Conservation (phyloP, 2,329 filamentous ascomycete genomes). For the Alternaria sp. region DNA sequence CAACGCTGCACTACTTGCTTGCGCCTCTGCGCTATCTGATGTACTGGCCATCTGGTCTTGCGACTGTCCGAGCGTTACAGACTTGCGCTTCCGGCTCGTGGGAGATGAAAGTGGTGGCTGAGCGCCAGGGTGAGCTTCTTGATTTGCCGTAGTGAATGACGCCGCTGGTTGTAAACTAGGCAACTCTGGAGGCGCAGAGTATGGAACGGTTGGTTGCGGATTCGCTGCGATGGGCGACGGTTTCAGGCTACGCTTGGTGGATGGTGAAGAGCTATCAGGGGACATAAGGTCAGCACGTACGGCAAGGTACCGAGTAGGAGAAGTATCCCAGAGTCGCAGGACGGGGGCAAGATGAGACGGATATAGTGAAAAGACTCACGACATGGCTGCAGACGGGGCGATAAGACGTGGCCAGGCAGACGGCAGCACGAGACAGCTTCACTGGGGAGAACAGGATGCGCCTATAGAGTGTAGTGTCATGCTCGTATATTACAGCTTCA, state of each 20-base stretch:
- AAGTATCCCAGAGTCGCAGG: slow-evolving; percentile 11
- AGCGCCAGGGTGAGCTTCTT: slow-evolving; percentile 31
- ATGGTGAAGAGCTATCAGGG: slow-evolving; percentile 50
- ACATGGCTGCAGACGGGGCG: slow-evolving; percentile 44
- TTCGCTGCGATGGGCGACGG: slow-evolving; percentile 51
- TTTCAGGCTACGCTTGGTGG: slow-evolving; percentile 56
- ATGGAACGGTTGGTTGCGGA: slow-evolving; percentile 32
- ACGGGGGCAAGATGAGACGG: slow-evolving; percentile 18
- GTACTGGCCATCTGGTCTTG: slow-evolving; percentile 37
- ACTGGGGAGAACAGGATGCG: slow-evolving; percentile 36
- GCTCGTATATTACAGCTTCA: slow-evolving; percentile 44
- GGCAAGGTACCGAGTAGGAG: slow-evolving; percentile 11
- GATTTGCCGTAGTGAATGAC: slow-evolving; percentile 32
- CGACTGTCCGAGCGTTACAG: slow-evolving; percentile 35
- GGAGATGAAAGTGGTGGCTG: slow-evolving; percentile 32
- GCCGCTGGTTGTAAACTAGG: slow-evolving; percentile 39
- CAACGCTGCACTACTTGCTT: slow-evolving; percentile 33
- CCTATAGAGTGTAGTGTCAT: slow-evolving; percentile 44
- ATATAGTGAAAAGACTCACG: slow-evolving; percentile 46
- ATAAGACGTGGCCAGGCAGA: slow-evolving; percentile 29
- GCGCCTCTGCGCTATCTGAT: slow-evolving; percentile 24
- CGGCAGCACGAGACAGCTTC: slow-evolving; percentile 39
- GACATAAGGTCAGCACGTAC: slow-evolving; percentile 42
- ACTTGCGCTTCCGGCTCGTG: slow-evolving; percentile 47
- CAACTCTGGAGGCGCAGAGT: slow-evolving; percentile 35